phyloP scores from a whole-genome alignment of 306 rosid genomes.

The Cucumis cinereus region DNA sequence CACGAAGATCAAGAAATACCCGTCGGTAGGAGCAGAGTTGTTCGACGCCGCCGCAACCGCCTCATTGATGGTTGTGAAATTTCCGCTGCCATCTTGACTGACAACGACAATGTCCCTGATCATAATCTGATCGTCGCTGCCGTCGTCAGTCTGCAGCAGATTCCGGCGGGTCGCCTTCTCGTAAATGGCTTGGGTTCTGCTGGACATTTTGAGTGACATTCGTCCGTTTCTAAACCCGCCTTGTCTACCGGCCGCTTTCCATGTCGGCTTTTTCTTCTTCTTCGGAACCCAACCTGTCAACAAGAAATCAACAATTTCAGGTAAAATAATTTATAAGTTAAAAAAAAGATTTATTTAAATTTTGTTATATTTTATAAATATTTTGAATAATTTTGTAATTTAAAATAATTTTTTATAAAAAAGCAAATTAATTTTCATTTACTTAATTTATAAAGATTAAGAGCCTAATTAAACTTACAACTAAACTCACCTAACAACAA shows the following conservation, averaged over 20 bases:
- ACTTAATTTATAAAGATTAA: too few relatives aligned
- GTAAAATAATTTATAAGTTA: background rate
- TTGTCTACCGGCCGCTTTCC: slow-evolving; percentile 22
- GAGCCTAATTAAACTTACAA: too few relatives aligned
- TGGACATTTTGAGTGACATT: slow-evolving; percentile 63
- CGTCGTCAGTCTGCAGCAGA: slow-evolving; percentile 18
- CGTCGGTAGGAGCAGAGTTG: slow-evolving; percentile 34
- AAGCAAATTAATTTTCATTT: too few relatives aligned
- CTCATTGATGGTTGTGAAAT: slow-evolving; percentile 63
- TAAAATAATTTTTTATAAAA: too few relatives aligned
- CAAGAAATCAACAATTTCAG: background rate
- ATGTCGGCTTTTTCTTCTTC: slow-evolving; percentile 11
- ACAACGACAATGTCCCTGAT: slow-evolving; percentile 60
- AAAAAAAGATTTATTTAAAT: too few relatives aligned
- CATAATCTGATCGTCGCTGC: slow-evolving; percentile 16
- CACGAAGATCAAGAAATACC: slow-evolving; percentile 70
- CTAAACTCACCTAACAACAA: too few relatives aligned
- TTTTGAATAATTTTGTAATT: too few relatives aligned
- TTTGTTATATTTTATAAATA: too few relatives aligned
- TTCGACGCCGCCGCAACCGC: slow-evolving; percentile 77
- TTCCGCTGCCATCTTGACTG: slow-evolving; percentile 59
- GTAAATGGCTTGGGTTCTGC: slow-evolving; percentile 31
- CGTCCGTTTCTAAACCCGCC: slow-evolving; percentile 43
- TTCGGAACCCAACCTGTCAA: slow-evolving; percentile 41
- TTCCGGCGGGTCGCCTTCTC: slow-evolving; percentile 57